phyloP scores from a whole-genome alignment of 148 eudicot species.

The Polygonum maritimum region DNA sequence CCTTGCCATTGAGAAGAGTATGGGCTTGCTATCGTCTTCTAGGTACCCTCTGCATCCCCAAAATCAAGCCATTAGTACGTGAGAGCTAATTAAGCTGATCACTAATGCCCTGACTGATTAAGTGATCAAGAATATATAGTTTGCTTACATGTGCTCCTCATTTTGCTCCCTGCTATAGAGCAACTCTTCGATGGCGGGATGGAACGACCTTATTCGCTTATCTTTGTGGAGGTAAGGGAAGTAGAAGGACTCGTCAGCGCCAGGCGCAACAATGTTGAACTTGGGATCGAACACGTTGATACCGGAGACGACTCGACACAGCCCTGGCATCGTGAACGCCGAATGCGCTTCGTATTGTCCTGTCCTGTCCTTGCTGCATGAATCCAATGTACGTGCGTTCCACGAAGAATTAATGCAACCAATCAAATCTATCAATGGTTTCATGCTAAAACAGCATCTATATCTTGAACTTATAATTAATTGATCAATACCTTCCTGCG shows the following conservation, averaged over 20 bases:
- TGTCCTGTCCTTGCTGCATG: slow-evolving; percentile 35
- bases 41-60: slow-evolving; percentile 41
- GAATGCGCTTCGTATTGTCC: slow-evolving; percentile 60
- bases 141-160: slow-evolving; percentile 38
- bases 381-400: background rate
- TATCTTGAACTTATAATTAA: background rate
- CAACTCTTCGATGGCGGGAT: slow-evolving; percentile 43
- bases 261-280: slow-evolving; percentile 63
- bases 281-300: slow-evolving; percentile 60
- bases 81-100: background rate
- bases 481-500: slow-evolving; percentile 23
- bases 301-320: slow-evolving; percentile 54
- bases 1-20: slow-evolving; percentile 67
- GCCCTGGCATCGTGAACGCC: slow-evolving; percentile 63
- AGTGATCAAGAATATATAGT: no score
- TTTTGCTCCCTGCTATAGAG: slow-evolving; percentile 36
- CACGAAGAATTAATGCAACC: background rate
- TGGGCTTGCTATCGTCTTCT: slow-evolving; percentile 45
- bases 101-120: background rate
- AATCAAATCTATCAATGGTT: background rate
- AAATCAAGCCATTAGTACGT: background rate
- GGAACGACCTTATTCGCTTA: slow-evolving; percentile 35
- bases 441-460: background rate
- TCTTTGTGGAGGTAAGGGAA: slow-evolving; percentile 46
- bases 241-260: slow-evolving; percentile 56